A percentile compares a stretch with the other conserved stretches of the same genome.
Evolutionary conservation across 805 yeast species (phyloP).

Genomic region (Starmerella davenportii): DNA sequence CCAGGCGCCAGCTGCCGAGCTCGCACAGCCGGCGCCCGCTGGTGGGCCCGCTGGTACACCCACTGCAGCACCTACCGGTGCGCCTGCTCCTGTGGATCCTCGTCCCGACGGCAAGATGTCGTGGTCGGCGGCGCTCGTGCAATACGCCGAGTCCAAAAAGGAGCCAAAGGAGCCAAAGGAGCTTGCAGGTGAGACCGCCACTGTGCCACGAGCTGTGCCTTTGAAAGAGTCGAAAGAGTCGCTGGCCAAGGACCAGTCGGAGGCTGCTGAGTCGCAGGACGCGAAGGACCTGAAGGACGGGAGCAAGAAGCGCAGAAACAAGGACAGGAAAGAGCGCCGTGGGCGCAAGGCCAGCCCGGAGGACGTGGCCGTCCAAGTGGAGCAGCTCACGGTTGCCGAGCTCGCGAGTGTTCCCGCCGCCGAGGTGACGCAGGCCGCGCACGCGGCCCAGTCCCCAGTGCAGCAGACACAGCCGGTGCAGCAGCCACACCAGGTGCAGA

Average conservation of each 20-base stretch:
- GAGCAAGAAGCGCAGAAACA: constrained; percentile 1
- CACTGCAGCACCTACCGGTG: no score
- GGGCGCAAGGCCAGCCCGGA: constrained; percentile 1
- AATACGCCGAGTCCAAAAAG: constrained; percentile 10
- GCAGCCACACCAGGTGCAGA: neutral
- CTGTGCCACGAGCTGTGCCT: neutral
- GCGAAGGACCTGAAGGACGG: neutral
- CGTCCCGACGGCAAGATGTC: constrained; percentile 13
- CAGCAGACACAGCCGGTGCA: constrained; percentile 1
- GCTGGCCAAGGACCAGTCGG: neutral
- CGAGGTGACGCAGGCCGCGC: no score
- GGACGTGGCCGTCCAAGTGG: neutral
- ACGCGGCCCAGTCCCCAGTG: neutral
- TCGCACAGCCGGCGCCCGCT: no score
- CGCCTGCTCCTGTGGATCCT: constrained; percentile 5
- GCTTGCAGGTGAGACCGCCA: constrained; percentile 1
- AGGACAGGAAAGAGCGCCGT: neutral
- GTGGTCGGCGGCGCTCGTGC: constrained; percentile 18
- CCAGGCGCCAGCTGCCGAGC: no score
- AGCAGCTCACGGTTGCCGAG: neutral
- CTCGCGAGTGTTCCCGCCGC: no score
- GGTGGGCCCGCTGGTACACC: neutral
- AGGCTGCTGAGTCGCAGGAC: neutral
- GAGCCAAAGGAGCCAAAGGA: constrained; percentile 1
- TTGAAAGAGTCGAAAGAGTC: neutral